Evolutionary conservation across 2,329 filamentous ascomycete genomes (phyloP), one percentile per base, ranked within the genome.

Genomic region (Botrytis sinoallii): DNA sequence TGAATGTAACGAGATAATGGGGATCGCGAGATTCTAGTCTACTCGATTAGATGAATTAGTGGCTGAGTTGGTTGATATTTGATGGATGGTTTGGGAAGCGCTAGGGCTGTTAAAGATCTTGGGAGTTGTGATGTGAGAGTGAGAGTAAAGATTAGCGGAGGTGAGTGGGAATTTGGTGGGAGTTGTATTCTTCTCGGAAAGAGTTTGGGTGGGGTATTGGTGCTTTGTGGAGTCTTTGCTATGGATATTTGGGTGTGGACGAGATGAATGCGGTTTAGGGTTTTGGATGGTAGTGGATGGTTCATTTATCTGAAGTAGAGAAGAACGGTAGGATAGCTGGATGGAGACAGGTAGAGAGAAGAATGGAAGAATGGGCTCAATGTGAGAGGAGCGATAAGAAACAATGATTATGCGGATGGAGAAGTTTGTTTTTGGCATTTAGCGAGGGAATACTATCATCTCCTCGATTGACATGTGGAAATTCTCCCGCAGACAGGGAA

Each of bases 331-430:
- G 48, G 0, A n/a, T n/a, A 1, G 48, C 12, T 52, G 25, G 25
- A 25, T n/a, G 10, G 12, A 52, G 48, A n/a, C 2, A 4, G 25
- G 12, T n/a, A 52, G 48, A 4, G 22, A n/a, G 12, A 7, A n/a
- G 1, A 6, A 14, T n/a, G 10, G 10, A 52, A 52, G 1, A 3
- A 4, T n/a, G 48, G 3, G 25, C 0, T 52, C 1, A 7, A 16
- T 52, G 48, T 52, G 48, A 14, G 25, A n/a, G 5, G 48, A 4
- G 4, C 4, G 5, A n/a, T 1, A 0, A 52, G 25, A 52, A n/a
- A n/a, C 6, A n/a, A n/a, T 14, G 25, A 52, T n/a, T 52, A 1
- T n/a, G n/a, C 12, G 5, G 12, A n/a, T 52, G 25, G 3, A 3
- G 12, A n/a, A 52, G 48, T 52, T n/a, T 52, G 25, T 2, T 52